Base-by-base conservation (phyloP, 1,284 basidiomycete genomes). In the Sporisorium sorghi region DNA sequence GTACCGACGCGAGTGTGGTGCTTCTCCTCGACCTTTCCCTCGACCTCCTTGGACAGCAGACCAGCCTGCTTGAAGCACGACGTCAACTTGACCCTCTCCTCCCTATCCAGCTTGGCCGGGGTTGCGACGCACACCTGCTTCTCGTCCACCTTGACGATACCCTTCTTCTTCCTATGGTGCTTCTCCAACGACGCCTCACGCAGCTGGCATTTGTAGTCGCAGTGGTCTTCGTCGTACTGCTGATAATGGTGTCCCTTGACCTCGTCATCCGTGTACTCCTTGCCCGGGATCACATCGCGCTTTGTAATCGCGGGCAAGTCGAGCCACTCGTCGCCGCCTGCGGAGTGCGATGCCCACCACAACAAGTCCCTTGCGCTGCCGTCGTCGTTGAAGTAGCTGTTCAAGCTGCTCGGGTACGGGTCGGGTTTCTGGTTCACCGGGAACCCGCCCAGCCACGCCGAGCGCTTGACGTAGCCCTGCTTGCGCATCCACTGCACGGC, bases 361-460 rank as follows among this genome's bases (percentile, higher is more conserved):
- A 63, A 50, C 21, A 74, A 46, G 28, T 63, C 56, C 7, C 73
- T 32, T 5, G 67, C 61, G 3, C 58, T 63, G 14, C 73, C 73
- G 44, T 72, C 65, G 30, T 23, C 61, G 51, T 76, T 72, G 40
- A 83, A 83, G 62, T 80, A 76, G 40, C 71, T 78, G 63, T 79
- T 81, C n/a, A 76, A 52, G 24, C 33, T 64, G 48, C 53, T 56
- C n/a, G 72, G 77, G 61, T 71, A 83, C 7, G 52, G 50, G 53
- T 83, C 82, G 23, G 81, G 81, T 9, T 80, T 76, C 40, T 77
- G 53, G 47, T 64, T 44, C 39, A 77, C 50, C 21, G 74, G 59
- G 61, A 79, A 83, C 28, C 78, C 70, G 10, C 82, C 82, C 37
- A 82, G 49, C 81, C 79, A 81, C 3, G 79, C 78, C 19, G 68